phyloP scores from a whole-genome alignment of 2,329 filamentous ascomycete genomes.

The Aspergillus sp. region DNA sequence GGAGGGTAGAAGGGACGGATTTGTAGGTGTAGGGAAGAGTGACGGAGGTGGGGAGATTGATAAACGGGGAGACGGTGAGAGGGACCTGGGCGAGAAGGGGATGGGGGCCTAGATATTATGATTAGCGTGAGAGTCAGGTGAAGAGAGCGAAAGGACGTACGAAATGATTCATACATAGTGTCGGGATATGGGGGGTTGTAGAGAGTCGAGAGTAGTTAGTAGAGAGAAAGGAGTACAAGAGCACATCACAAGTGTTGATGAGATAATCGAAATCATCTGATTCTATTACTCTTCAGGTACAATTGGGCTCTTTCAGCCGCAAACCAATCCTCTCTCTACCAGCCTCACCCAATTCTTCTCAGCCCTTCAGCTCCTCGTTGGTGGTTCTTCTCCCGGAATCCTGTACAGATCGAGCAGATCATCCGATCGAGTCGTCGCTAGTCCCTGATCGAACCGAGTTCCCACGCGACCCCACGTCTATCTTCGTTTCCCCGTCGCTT shows the following conservation, averaged over 20 bases:
- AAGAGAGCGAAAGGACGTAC: slow-evolving; percentile 27
- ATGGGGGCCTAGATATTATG: slow-evolving; percentile 68
- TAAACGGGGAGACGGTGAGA: slow-evolving; percentile 89
- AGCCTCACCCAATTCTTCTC: no score
- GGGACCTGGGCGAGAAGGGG: slow-evolving; percentile 89
- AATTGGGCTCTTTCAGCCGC: not conserved
- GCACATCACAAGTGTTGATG: not conserved
- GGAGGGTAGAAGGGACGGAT: slow-evolving; percentile 80
- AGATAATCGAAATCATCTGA: not conserved
- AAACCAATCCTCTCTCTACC: not conserved
- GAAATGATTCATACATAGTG: slow-evolving; percentile 46
- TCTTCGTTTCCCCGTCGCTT: no score
- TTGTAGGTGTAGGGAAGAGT: slow-evolving; percentile 97
- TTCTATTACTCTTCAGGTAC: not conserved
- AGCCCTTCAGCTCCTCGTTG: no score
- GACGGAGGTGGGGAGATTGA: slow-evolving; percentile 82
- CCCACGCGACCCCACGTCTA: no score
- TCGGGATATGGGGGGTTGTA: not conserved
- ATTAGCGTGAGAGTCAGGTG: not conserved
- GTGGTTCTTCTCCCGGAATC: not conserved
- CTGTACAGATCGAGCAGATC: not conserved
- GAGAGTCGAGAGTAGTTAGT: not conserved
- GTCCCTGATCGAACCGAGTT: no score
- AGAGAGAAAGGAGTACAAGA: not conserved
- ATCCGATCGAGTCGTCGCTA: not conserved